phyloP scores from a whole-genome alignment of 768 basidiomycete genomes.

The Clavulina sp. region DNA sequence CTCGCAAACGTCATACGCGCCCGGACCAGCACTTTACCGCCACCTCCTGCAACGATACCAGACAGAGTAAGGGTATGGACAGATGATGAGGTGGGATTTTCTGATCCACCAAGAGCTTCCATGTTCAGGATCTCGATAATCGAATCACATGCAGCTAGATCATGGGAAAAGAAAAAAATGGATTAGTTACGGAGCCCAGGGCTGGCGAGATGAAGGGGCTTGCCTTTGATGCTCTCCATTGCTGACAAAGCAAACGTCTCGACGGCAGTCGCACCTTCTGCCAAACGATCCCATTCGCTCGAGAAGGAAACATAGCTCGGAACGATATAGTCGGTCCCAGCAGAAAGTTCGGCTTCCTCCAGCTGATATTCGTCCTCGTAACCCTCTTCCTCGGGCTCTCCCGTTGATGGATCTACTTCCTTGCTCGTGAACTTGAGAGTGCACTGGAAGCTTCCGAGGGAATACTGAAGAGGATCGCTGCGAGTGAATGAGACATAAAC shows the following conservation, averaged over 20 bases:
- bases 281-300: constrained; percentile 88
- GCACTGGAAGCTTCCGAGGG: constrained; percentile 72
- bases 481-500: constrained; percentile 92
- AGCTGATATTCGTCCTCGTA: constrained; percentile 98
- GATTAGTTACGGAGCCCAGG: background rate
- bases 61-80: constrained; percentile 91
- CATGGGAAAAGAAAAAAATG: constrained; percentile 10
- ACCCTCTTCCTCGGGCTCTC: constrained; percentile 94
- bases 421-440: constrained; percentile 91
- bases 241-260: constrained; percentile 89
- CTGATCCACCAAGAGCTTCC: constrained; percentile 88
- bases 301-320: constrained; percentile 89
- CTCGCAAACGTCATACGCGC: constrained; percentile 90
- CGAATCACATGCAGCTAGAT: constrained; percentile 81
- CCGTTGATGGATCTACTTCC: constrained; percentile 89
- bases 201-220: constrained; percentile 15
- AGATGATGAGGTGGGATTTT: constrained; percentile 59
- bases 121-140: constrained; percentile 92
- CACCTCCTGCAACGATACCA: constrained; percentile 78
- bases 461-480: constrained; percentile 56
- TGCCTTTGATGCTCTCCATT: constrained; percentile 89
- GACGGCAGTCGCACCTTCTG: constrained; percentile 55
- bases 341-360: constrained; percentile 88
- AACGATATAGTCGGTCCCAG: constrained; percentile 84
- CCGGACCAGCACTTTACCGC: constrained; percentile 87